Evolutionary conservation across 2,329 filamentous ascomycete species (phyloP).

Genomic region (Aureobasidium lini): DNA sequence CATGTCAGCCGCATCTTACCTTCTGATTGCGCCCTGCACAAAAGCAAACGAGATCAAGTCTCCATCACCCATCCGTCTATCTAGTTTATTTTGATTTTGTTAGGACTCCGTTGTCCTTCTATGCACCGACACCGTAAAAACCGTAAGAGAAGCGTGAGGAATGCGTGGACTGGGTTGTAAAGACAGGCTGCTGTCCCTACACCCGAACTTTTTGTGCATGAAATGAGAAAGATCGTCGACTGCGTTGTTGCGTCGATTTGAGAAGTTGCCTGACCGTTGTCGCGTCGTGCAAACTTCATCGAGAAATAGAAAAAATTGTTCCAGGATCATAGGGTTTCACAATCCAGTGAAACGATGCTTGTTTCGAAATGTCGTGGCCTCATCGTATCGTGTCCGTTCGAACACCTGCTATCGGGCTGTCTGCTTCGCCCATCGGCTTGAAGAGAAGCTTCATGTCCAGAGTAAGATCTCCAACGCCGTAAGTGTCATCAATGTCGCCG

Average conservation of each 20-base stretch:
- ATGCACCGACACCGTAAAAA: not conserved
- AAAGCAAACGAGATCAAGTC: not conserved
- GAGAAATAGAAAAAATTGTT: not conserved
- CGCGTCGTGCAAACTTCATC: constrained; percentile 7
- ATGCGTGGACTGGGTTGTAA: not conserved
- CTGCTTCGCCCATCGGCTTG: constrained; percentile 43
- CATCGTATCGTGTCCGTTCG: constrained; percentile 20
- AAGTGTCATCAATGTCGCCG: constrained; percentile 60
- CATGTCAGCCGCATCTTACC: not conserved
- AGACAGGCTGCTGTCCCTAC: constrained; percentile 7
- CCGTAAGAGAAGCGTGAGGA: constrained; percentile 1
- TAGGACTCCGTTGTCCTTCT: not conserved
- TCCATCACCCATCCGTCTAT: not conserved
- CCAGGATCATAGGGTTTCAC: not conserved
- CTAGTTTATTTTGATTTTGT: constrained; percentile 2
- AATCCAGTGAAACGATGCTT: constrained; percentile 5
- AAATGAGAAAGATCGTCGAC: not conserved
- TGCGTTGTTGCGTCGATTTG: not conserved
- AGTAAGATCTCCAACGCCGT: constrained; percentile 56
- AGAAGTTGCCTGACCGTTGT: constrained; percentile 6
- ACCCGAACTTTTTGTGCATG: constrained; percentile 6
- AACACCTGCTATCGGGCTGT: constrained; percentile 27
- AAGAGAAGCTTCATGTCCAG: constrained; percentile 67
- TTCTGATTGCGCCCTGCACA: not conserved
- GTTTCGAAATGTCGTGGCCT: not conserved